phyloP scores from a whole-genome alignment of 306 rosid species.

The Argentina anserina region DNA sequence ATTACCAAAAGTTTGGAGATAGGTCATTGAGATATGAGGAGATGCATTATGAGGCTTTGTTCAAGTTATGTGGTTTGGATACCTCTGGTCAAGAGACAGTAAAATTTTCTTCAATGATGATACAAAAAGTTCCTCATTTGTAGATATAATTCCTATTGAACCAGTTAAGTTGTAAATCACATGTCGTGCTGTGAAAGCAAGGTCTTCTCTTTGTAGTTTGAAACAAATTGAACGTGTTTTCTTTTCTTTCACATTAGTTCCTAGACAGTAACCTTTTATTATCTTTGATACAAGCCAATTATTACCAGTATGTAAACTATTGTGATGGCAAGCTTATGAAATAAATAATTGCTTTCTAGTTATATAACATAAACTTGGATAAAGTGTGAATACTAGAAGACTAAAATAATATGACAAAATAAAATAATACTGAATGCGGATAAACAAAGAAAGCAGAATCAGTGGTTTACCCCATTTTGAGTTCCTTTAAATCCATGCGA shows the following conservation, averaged over 20 bases:
- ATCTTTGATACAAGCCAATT: not conserved
- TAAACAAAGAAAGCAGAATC: not conserved
- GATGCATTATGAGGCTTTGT: not conserved
- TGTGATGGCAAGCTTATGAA: not conserved
- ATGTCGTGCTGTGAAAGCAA: not conserved
- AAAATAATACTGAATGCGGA: conserved; percentile 9
- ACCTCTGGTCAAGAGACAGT: no score
- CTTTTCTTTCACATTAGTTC: not conserved
- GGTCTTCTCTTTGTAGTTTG: not conserved
- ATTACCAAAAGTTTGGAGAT: not conserved
- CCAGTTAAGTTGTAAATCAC: not conserved
- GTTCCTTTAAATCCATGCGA: conserved; percentile 98
- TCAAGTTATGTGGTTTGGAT: not conserved
- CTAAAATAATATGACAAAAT: no score
- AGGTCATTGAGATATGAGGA: not conserved
- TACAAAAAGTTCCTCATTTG: not conserved
- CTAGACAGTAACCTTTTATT: not conserved
- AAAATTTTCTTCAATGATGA: not conserved
- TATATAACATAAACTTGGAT: no score
- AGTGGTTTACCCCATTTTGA: conserved; percentile 90
- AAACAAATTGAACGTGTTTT: not conserved
- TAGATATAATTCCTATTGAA: not conserved
- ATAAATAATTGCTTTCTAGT: not conserved
- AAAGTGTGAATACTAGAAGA: no score
- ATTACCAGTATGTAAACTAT: no score